A percentile compares a stretch with the other conserved stretches of the same genome.
phyloP scores from a whole-genome alignment of 2,329 filamentous ascomycete species.

The Clarireedia sp. region DNA sequence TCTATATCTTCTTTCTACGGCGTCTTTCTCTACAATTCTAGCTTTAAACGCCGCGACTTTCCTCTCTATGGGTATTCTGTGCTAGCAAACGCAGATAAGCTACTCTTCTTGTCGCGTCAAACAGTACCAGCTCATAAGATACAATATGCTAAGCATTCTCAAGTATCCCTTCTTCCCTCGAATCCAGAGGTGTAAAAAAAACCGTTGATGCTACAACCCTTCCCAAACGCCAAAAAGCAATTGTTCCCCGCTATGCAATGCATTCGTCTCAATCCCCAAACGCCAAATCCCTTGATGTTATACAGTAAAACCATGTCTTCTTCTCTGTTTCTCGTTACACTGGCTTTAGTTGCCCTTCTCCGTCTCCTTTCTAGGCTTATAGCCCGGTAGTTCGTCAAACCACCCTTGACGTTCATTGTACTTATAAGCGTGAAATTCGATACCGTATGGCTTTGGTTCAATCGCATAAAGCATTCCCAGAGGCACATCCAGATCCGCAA shows the following conservation, averaged over 20 bases:
- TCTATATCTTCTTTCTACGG: too few relatives aligned
- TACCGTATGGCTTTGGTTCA: conserved; percentile 95
- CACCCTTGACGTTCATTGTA: conserved; percentile 72
- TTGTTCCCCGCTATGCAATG: conserved; percentile 5
- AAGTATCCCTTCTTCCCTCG: too few relatives aligned
- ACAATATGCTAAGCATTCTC: too few relatives aligned
- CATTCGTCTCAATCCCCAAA: neutral
- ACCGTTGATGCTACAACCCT: too few relatives aligned
- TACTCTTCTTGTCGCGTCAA: too few relatives aligned
- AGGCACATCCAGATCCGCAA: conserved; percentile 89
- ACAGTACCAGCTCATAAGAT: too few relatives aligned
- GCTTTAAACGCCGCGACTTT: too few relatives aligned
- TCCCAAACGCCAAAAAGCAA: too few relatives aligned
- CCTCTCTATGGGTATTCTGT: too few relatives aligned
- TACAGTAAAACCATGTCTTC: neutral
- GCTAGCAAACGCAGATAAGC: too few relatives aligned
- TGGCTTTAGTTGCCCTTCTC: conserved; percentile 21
- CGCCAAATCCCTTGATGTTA: neutral
- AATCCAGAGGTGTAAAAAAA: too few relatives aligned
- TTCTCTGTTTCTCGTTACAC: neutral
- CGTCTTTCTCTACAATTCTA: too few relatives aligned
- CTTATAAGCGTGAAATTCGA: conserved; percentile 91
- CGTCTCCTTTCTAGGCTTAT: conserved; percentile 56
- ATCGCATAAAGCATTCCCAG: conserved; percentile 90
- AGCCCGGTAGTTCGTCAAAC: conserved; percentile 83